A percentile compares a stretch with the other conserved stretches of the same genome.
These are phyloP conservation scores for Casaregolazyma lundiana DNA, from an alignment of 1,139 yeast genomes.

Conservation along the genomic window DNA sequence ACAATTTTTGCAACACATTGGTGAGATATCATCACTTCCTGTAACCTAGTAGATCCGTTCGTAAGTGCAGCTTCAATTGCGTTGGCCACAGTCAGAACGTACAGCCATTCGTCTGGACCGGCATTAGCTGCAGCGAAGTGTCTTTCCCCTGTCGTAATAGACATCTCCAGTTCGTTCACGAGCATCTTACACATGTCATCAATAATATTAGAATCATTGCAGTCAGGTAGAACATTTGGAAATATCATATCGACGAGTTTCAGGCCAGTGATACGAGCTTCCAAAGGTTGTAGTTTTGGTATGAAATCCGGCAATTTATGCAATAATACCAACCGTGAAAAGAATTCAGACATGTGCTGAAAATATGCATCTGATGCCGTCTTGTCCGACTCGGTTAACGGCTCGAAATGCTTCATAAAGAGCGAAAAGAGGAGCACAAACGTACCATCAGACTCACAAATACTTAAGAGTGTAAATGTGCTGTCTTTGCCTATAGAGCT, in stretches of 20 bases:
- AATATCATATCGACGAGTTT: constrained; percentile 6
- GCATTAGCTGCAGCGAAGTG: neutral
- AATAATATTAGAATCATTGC: too few relatives aligned
- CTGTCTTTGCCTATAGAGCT: neutral
- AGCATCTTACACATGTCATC: neutral
- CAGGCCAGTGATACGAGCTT: neutral
- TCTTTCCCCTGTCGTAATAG: neutral
- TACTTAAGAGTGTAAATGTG: neutral
- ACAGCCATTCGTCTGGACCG: neutral
- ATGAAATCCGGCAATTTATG: neutral
- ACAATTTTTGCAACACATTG: constrained; percentile 17
- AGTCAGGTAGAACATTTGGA: neutral
- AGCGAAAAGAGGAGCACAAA: neutral
- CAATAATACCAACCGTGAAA: neutral
- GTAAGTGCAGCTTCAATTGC: constrained; percentile 1
- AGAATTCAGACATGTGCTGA: neutral
- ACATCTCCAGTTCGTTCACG: neutral
- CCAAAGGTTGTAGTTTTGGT: neutral
- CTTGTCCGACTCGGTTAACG: neutral
- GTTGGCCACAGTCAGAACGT: neutral
- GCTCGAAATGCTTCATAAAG: neutral
- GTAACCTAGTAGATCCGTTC: constrained; percentile 4
- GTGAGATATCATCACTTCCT: constrained; percentile 5
- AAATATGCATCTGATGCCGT: neutral
- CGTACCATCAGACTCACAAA: neutral